Base-by-base conservation (phyloP, 225 moss, liverwort and hornwort genomes). In the Neckera pumila region DNA sequence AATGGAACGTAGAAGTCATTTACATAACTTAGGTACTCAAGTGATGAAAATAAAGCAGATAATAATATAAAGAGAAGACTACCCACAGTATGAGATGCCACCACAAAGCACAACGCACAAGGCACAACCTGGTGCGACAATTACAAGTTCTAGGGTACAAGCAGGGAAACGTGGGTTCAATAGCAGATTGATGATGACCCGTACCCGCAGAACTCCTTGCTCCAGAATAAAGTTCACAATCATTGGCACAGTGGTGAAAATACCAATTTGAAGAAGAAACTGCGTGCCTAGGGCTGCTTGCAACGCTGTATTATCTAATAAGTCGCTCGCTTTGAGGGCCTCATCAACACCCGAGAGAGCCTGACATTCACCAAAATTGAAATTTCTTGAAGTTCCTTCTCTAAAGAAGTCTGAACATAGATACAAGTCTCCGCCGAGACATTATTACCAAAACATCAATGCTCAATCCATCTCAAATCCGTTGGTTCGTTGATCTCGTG, bases 251-350 rank as follows among this genome's bases (percentile, higher is more conserved):
- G 91, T 51, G 27, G 94, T 90, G 85, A 95, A 94, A 86, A 95
- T 60, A 72, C 95, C 95, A 89, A 95, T 92, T 87, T 95, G 95
- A 79, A 95, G 86, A 69, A 95, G 92, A 88, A 95, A 95, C 86
- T 95, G 95, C 38, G 91, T 92, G 84, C 91, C 89, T 17, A 95
- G 83, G 47, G 95, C 94, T 62, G 95, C 3, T 86, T 90, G 90
- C 88, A 95, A 88, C 18, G 95, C 95, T 60, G 75, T 59, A 84
- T 94, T 95, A 7, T 89, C 88, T 81, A 92, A 81, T 66, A 90
- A 56, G 75, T 80, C 71, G 69, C 27, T 86, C 36, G 82, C 78
- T 87, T 89, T 91, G 43, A 95, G 83, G 40, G 77, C 87, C 81
- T 85, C 86, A 80, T 95, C 95, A 82, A 95, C 86, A 72, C 95